Evolutionary conservation across 768 basidiomycete species (phyloP), one percentile per base, ranked within the genome.

Genomic region (Dentipellis fragilis): DNA sequence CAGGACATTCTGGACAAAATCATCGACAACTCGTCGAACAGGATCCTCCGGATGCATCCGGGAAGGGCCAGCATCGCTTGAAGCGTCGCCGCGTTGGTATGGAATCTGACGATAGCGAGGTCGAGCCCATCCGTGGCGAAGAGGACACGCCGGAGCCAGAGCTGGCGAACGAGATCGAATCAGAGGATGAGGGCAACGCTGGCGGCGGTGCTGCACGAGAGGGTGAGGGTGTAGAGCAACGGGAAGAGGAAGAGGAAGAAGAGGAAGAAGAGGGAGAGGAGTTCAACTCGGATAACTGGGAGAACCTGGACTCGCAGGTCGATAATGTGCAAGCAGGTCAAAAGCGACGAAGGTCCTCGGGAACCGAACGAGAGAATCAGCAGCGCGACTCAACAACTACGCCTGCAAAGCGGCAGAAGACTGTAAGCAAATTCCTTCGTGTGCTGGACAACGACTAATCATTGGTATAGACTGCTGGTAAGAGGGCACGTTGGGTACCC

Each of bases 21-120:
- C 21, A 62, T 65, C 37, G 54, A 53, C 2, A 57, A 4, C 58
- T 57, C n/a, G 59, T 60, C 7, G 21, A 56, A 17, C 10, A 46
- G 29, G 53, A 52, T 10, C 56, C 60, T 10, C 52, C 59, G 22
- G 21, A 53, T 11, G 38, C 16, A 12, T 37, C 59, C 37, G 59
- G 54, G n/a, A 64, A 61, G 49, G 51, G 59, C 23, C 52, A 42
- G 17, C 56, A 60, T 35, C 36, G 0, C 14, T 23, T 4, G 29
- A 59, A 54, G 52, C 59, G 57, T 49, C 23, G 22, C 39, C 46
- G 37, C 11, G 54, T 7, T 45, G 21, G 2, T 10, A 49, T 35
- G 23, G 52, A 46, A 21, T 34, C 36, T 9, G n/a, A 36, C 1
- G 42, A 54, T 4, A 53, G 51, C 35, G 36, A 40, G 9, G 54